Percentiles rank a stretch among this genome's conserved stretches.
These are phyloP conservation scores for Capsicum baccatum DNA, from an alignment of 257 asterid species.

Conservation along the genomic window DNA sequence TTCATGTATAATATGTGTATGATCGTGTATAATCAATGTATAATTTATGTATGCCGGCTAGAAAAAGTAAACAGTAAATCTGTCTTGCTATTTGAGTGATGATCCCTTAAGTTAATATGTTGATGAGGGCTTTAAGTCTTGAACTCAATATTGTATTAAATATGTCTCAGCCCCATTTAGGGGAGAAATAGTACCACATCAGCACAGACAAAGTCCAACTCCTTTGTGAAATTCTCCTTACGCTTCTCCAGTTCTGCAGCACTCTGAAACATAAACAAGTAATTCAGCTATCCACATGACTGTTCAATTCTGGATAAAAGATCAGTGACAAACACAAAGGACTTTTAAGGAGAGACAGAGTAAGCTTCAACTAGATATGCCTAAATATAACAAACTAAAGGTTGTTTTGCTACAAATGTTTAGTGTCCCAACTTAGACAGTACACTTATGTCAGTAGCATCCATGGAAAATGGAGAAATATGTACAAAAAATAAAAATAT, in stretches of 20 bases:
- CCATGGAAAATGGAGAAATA: not conserved
- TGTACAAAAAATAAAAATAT: not conserved
- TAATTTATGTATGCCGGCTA: no score
- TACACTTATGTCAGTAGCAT: conserved; percentile 3
- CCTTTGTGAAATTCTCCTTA: conserved; percentile 85
- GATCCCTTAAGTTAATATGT: no score
- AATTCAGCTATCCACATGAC: conserved; percentile 14
- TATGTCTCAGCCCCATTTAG: not conserved
- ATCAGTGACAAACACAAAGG: not conserved
- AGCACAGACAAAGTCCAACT: conserved; percentile 88
- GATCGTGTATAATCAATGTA: no score
- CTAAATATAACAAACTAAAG: not conserved
- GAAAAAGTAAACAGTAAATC: no score
- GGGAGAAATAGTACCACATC: conserved; percentile 72
- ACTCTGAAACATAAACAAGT: conserved; percentile 51
- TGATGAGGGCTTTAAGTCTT: not conserved
- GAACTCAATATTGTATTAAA: conserved; percentile 18
- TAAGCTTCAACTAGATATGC: not conserved
- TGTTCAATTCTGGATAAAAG: not conserved
- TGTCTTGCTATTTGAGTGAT: no score
- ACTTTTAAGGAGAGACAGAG: not conserved
- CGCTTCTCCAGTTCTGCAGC: conserved; percentile 92
- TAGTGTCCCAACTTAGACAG: not conserved
- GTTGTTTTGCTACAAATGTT: not conserved
- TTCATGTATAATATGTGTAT: no score